These are phyloP conservation scores for Mycena venus DNA, from an alignment of 768 basidiomycete genomes.

Conservation along the genomic window DNA sequence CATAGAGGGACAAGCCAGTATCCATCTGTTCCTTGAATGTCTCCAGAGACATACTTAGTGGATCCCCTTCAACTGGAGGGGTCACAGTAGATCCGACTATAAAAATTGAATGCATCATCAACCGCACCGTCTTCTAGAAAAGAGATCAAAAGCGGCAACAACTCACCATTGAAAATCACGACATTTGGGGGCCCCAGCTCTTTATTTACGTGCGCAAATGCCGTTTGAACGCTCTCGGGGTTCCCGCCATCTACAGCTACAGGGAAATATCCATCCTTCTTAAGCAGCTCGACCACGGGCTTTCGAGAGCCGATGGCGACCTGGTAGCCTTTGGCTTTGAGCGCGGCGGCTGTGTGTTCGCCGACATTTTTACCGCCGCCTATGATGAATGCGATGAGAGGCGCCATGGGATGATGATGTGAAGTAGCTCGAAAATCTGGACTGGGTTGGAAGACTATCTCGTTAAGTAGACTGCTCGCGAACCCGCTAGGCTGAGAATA, in stretches of 20 bases:
- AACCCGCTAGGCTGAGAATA: not conserved
- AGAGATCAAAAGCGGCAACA: too few species aligned
- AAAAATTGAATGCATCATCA: too few species aligned
- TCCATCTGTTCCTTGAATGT: constrained; percentile 29
- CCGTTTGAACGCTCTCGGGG: too few species aligned
- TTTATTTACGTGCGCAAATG: too few species aligned
- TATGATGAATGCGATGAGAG: constrained; percentile 47
- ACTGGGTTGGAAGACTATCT: too few species aligned
- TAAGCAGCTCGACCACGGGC: constrained; percentile 30
- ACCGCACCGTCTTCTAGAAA: too few species aligned
- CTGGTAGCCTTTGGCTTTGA: constrained; percentile 44
- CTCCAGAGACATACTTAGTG: constrained; percentile 40
- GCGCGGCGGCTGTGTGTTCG: constrained; percentile 38
- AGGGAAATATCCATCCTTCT: constrained; percentile 42
- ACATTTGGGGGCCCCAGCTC: too few species aligned
- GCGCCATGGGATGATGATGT: too few species aligned
- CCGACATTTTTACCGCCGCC: constrained; percentile 47
- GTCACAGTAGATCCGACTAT: too few species aligned
- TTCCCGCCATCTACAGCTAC: constrained; percentile 54
- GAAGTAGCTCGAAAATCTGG: too few species aligned
- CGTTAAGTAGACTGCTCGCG: too few species aligned
- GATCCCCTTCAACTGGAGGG: constrained; percentile 31
- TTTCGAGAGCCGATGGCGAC: constrained; percentile 48
- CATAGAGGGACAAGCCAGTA: constrained; percentile 35
- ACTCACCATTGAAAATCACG: too few species aligned